A percentile compares a stretch with the other conserved stretches of the same genome.
phyloP scores from a whole-genome alignment of 2,329 filamentous ascomycete genomes.

The Apiospora arundinis region DNA sequence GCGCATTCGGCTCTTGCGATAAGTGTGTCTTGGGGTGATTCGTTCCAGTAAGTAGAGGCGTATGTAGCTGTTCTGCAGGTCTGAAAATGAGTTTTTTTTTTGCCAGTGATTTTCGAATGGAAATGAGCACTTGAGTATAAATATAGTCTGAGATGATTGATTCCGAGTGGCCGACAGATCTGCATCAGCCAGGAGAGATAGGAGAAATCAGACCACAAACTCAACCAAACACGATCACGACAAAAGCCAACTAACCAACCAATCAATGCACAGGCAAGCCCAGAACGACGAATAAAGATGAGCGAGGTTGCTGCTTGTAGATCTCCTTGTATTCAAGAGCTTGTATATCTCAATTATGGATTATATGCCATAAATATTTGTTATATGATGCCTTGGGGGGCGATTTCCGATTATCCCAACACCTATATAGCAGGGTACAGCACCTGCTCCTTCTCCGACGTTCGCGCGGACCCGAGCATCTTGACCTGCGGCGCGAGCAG shows the following conservation, averaged over 20 bases:
- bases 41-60: neutral
- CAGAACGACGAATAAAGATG: neutral
- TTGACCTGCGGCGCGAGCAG: slow-evolving; percentile 24
- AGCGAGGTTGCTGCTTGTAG: neutral
- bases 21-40: neutral
- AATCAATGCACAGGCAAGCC: neutral
- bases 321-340: neutral
- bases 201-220: neutral
- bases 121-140: neutral
- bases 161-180: neutral
- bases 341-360: neutral
- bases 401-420: neutral
- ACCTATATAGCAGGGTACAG: neutral
- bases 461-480: neutral
- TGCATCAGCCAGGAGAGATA: neutral
- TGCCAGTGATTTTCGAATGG: neutral
- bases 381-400: neutral
- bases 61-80: neutral
- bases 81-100: neutral
- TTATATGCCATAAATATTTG: neutral
- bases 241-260: neutral
- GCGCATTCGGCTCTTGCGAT: neutral
- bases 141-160: neutral
- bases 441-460: neutral
- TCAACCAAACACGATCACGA: neutral